phyloP scores from a whole-genome alignment of 1,284 basidiomycete genomes.

The Papiliotrema flavescens region DNA sequence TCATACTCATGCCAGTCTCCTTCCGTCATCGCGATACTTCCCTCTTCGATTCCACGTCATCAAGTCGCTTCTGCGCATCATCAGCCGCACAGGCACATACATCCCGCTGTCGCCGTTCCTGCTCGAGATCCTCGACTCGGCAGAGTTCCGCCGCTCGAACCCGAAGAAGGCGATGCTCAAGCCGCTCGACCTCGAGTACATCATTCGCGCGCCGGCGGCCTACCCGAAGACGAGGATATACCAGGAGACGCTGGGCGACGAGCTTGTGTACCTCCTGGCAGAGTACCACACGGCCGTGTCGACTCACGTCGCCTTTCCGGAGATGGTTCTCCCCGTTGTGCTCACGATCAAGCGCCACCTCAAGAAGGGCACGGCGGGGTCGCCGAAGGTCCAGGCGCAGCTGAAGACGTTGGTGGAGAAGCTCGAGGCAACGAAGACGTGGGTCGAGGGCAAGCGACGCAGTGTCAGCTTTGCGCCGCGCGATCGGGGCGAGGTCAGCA shows the following conservation, averaged over 20 bases:
- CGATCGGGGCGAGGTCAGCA: conserved; percentile 62
- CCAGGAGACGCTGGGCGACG: conserved; percentile 77
- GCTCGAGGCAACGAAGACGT: conserved; percentile 74
- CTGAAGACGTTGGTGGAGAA: conserved; percentile 78
- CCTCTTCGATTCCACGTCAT: conserved; percentile 74
- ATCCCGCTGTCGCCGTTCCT: conserved; percentile 83
- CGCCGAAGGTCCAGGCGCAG: conserved; percentile 50
- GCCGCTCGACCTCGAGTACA: conserved; percentile 82
- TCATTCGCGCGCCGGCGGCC: conserved; percentile 81
- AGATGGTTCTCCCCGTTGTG: conserved; percentile 81
- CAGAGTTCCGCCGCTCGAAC: conserved; percentile 66
- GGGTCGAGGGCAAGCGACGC: conserved; percentile 67
- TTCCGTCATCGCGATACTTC: conserved; percentile 75
- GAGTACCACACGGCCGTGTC: conserved; percentile 67
- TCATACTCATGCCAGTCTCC: conserved; percentile 57
- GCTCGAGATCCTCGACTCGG: conserved; percentile 78
- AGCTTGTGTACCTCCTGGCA: conserved; percentile 70
- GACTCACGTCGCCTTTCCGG: conserved; percentile 84
- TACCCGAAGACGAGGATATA: conserved; percentile 88
- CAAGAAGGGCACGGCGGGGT: conserved; percentile 56
- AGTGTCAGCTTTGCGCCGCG: conserved; percentile 67
- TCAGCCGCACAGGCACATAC: conserved; percentile 76
- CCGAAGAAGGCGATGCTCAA: conserved; percentile 84
- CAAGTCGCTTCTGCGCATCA: conserved; percentile 67
- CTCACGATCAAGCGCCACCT: conserved; percentile 65